Conservation (phyloP, 2,329 filamentous ascomycete species). For the Colletotrichum abscissum region DNA sequence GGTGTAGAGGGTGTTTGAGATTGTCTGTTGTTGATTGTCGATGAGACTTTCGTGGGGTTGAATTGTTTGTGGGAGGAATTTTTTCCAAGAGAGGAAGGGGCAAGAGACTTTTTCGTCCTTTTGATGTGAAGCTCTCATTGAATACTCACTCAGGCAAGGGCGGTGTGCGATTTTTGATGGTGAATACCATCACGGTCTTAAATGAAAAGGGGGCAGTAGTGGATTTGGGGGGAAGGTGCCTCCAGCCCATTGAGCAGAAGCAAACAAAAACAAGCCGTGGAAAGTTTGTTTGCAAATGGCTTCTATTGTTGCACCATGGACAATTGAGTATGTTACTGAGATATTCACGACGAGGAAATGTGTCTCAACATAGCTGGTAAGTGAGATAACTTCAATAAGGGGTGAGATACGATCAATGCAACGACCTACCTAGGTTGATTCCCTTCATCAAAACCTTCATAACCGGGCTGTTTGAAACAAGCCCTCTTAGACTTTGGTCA, state of each 20-base stretch:
- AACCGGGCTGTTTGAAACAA: neutral
- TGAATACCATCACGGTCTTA: neutral
- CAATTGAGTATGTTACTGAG: neutral
- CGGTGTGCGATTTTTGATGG: neutral
- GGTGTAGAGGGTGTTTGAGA: neutral
- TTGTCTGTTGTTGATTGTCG: neutral
- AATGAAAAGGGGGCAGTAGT: neutral
- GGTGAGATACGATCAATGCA: neutral
- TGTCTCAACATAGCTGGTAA: neutral
- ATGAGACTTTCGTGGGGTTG: neutral
- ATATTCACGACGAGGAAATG: no score
- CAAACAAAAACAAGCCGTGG: neutral
- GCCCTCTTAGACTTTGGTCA: neutral
- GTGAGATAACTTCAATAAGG: neutral
- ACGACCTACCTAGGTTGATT: neutral
- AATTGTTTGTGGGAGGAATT: neutral
- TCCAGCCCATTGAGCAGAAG: neutral
- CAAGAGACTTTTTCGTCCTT: neutral
- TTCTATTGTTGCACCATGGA: no score
- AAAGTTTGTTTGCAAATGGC: neutral
- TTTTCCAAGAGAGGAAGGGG: neutral
- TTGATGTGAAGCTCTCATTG: neutral
- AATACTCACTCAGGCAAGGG: neutral
- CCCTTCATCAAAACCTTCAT: neutral
- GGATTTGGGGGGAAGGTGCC: neutral